Conservation (phyloP, 2,329 filamentous ascomycete species). For the Alternaria solani region DNA sequence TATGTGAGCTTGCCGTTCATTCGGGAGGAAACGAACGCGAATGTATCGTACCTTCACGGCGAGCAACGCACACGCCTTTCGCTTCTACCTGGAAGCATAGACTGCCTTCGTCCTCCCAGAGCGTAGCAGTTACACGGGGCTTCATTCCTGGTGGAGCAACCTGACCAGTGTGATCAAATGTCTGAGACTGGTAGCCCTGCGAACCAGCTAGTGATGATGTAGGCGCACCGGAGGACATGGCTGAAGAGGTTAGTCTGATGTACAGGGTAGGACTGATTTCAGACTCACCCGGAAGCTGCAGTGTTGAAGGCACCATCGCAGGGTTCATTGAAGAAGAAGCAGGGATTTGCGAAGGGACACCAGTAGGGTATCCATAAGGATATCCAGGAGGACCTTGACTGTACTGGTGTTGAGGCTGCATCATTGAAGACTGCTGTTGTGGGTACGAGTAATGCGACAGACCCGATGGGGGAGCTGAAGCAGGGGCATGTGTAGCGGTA, state of each 20-base stretch:
- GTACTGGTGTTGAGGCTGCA: constrained; percentile 75
- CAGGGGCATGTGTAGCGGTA: constrained; percentile 76
- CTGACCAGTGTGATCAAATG: constrained; percentile 90
- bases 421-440: constrained; percentile 75
- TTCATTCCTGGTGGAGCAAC: constrained; percentile 93
- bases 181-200: constrained; percentile 54
- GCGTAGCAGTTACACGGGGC: constrained; percentile 90
- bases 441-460: constrained; percentile 78
- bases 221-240: constrained; percentile 47
- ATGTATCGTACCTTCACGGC: constrained; percentile 75
- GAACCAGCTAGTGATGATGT: constrained; percentile 38
- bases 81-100: constrained; percentile 98
- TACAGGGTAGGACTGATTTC: neutral
- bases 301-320: constrained; percentile 72
- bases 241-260: constrained; percentile 25
- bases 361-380: constrained; percentile 78
- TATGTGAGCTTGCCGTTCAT: neutral
- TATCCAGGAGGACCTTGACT: constrained; percentile 65
- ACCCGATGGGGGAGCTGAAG: constrained; percentile 76
- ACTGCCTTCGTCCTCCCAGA: constrained; percentile 98
- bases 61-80: constrained; percentile 91
- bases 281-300: constrained; percentile 66
- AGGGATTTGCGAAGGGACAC: constrained; percentile 76
- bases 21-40: constrained; percentile 11
- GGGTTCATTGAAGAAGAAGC: constrained; percentile 75